Percentiles rank a stretch among this genome's conserved stretches.
Conservation (phyloP, 1,284 basidiomycete species). For the Ganoderma lucidum region DNA sequence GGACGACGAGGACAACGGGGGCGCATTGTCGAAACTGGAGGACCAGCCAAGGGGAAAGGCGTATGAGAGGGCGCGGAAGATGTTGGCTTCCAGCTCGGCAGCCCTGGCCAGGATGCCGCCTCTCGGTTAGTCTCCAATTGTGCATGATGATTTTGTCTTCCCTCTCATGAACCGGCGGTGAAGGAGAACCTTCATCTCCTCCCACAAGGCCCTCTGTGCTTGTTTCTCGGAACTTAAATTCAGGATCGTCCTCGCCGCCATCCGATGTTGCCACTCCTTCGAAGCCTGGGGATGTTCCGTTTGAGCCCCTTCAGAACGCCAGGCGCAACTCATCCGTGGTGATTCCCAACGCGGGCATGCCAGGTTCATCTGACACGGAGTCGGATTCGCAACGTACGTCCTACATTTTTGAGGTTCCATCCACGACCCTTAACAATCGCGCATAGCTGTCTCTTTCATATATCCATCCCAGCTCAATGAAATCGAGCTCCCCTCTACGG, state of each 20-base stretch:
- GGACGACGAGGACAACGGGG: conserved; percentile 72
- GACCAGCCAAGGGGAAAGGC: neutral
- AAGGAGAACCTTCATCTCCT: conserved; percentile 37
- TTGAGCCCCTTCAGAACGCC: neutral
- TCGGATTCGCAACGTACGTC: conserved; percentile 27
- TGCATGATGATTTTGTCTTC: neutral
- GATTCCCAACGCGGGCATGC: conserved; percentile 12
- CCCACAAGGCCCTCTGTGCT: conserved; percentile 9
- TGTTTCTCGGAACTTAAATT: conserved; percentile 21
- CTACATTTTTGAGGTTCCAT: neutral
- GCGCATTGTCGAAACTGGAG: neutral
- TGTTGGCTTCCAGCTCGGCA: neutral
- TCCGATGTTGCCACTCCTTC: conserved; percentile 7
- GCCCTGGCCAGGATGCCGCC: neutral
- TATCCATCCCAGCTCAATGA: conserved; percentile 25
- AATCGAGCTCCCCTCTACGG: neutral
- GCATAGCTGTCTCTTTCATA: conserved; percentile 20
- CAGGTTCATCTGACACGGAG: conserved; percentile 29
- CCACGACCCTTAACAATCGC: neutral
- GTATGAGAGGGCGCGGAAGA: neutral
- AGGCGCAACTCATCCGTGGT: conserved; percentile 2
- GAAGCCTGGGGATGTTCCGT: neutral
- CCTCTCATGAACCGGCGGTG: neutral
- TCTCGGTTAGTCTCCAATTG: neutral
- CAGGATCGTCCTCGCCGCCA: conserved; percentile 37